These are phyloP conservation scores for Jacaranda copaia DNA, from an alignment of 257 asterid species.

Conservation along the genomic window DNA sequence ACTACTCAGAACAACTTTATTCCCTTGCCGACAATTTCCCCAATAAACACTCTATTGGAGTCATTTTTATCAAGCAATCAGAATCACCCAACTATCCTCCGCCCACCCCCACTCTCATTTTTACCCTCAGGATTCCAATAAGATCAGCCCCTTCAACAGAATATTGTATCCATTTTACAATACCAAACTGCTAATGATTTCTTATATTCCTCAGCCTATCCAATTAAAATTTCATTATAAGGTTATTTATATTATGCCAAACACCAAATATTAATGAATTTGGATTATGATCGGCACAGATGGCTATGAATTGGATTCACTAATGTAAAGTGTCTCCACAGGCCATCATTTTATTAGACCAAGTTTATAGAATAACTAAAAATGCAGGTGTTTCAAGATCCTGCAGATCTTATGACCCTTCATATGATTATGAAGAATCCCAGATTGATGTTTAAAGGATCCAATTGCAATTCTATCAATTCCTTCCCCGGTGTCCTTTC, in stretches of 20 bases:
- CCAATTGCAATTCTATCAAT: background rate
- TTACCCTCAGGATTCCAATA: conserved; percentile 5
- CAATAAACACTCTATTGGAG: background rate
- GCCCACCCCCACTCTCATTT: background rate
- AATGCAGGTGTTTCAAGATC: conserved; percentile 5
- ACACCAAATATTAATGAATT: background rate
- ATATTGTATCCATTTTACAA: background rate
- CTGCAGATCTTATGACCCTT: conserved; percentile 6
- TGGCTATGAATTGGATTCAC: conserved; percentile 14
- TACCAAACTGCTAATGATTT: background rate
- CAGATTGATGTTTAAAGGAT: conserved; percentile 10
- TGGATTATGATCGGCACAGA: background rate
- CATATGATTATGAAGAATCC: conserved; percentile 3
- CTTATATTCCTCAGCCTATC: conserved; percentile 11
- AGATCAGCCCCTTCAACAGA: conserved; percentile 18
- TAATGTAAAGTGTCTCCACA: background rate
- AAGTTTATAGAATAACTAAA: conserved; percentile 15
- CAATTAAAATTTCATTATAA: background rate
- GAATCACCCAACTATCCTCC: background rate
- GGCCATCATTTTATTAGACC: conserved; percentile 3
- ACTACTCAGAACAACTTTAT: background rate
- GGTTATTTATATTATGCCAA: background rate
- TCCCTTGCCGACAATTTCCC: background rate
- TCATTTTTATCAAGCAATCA: background rate
- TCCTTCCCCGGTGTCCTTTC: too few species aligned